phyloP scores from a whole-genome alignment of 345 rosid species.

The Corchorus capsularis region DNA sequence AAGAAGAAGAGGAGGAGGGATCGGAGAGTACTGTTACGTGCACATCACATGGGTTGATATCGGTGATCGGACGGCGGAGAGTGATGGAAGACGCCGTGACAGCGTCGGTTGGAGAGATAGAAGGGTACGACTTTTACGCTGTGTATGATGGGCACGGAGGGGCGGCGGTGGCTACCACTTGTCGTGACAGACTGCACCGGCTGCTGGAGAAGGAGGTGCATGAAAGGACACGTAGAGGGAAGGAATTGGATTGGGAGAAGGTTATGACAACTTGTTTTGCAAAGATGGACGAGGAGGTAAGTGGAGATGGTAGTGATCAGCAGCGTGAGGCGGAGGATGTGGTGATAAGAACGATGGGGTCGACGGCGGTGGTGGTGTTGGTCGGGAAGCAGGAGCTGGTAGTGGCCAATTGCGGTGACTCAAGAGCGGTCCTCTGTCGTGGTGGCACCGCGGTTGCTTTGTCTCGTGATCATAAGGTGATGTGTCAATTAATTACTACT shows the following conservation, averaged over 20 bases:
- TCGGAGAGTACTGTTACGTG: neutral
- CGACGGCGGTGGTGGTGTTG: slow-evolving; percentile 43
- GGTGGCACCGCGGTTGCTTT: slow-evolving; percentile 33
- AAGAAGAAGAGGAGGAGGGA: neutral
- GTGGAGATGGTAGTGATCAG: neutral
- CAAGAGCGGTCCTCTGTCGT: slow-evolving; percentile 38
- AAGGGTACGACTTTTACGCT: slow-evolving; percentile 53
- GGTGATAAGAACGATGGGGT: slow-evolving; percentile 24
- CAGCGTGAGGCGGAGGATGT: slow-evolving; percentile 4
- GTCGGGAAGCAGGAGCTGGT: slow-evolving; percentile 30
- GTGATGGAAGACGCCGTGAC: slow-evolving; percentile 72
- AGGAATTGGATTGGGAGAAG: slow-evolving; percentile 47
- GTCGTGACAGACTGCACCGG: slow-evolving; percentile 51
- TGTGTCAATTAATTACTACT: neutral
- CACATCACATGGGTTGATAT: slow-evolving; percentile 43
- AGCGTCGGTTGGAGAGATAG: slow-evolving; percentile 31
- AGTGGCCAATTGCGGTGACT: slow-evolving; percentile 43
- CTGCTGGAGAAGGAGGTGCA: slow-evolving; percentile 40
- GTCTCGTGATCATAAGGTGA: slow-evolving; percentile 40
- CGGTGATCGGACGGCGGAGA: slow-evolving; percentile 58
- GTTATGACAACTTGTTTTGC: slow-evolving; percentile 51
- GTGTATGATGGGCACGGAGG: slow-evolving; percentile 79
- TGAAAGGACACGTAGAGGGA: slow-evolving; percentile 20
- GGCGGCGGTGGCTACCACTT: slow-evolving; percentile 56
- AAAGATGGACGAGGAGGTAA: slow-evolving; percentile 54